Conservation (phyloP, 768 basidiomycete species). For the Coprinopsis cinerea region DNA sequence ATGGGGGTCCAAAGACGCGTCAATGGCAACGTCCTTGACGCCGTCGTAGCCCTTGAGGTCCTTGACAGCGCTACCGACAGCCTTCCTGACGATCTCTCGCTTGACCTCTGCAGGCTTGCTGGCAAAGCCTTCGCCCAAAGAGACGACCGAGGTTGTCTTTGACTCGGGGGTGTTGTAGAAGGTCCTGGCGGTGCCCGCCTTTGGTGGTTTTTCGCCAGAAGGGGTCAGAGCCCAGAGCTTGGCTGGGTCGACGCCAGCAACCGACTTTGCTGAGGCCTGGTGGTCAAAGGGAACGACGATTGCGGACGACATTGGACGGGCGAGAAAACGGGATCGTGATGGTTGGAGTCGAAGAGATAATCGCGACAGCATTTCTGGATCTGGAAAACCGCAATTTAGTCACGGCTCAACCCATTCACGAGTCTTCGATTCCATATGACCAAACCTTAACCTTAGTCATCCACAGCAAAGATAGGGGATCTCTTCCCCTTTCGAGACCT, state of each 20-base stretch:
- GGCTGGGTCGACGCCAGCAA: slow-evolving; percentile 36
- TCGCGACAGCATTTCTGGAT: slow-evolving; percentile 19
- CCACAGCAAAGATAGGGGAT: not conserved
- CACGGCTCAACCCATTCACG: slow-evolving; percentile 9
- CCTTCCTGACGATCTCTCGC: slow-evolving; percentile 64
- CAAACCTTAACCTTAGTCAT: slow-evolving; percentile 1
- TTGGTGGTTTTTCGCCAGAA: slow-evolving; percentile 46
- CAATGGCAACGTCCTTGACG: slow-evolving; percentile 55
- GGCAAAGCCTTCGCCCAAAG: slow-evolving; percentile 51
- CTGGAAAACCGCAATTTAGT: slow-evolving; percentile 8
- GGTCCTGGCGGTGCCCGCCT: slow-evolving; percentile 56
- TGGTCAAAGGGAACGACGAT: slow-evolving; percentile 57
- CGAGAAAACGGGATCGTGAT: slow-evolving; percentile 15
- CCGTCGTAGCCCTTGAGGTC: slow-evolving; percentile 57
- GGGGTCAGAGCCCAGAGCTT: slow-evolving; percentile 48
- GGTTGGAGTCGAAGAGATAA: slow-evolving; percentile 19
- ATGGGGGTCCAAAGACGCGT: slow-evolving; percentile 64
- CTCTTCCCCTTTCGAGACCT: too few relatives aligned
- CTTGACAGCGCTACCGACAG: slow-evolving; percentile 70
- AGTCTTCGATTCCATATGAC: not conserved
- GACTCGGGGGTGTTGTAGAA: slow-evolving; percentile 52
- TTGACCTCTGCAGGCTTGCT: slow-evolving; percentile 38
- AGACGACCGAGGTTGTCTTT: slow-evolving; percentile 49
- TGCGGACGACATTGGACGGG: slow-evolving; percentile 47
- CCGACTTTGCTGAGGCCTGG: slow-evolving; percentile 24